Evolutionary conservation across 1,139 yeast species (phyloP), one percentile per base, ranked within the genome.

Genomic region (Candida sojae): DNA sequence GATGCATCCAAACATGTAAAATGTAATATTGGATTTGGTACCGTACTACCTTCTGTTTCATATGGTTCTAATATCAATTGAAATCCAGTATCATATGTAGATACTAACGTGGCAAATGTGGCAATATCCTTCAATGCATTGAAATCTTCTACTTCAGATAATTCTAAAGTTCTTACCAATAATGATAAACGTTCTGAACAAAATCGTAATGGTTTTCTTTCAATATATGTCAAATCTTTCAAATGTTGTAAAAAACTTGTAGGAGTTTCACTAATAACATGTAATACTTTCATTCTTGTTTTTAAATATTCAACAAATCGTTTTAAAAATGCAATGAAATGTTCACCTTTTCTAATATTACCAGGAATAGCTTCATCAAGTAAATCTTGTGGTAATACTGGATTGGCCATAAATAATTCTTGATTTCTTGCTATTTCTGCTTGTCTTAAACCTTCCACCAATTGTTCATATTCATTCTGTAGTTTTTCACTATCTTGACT

Each of bases 1-100:
- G 97, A 91, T 0, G 99, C 99, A 70, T 93, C 99, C 45, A 95
- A 74, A 71, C 99, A 93, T 0, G 97, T 86, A 62, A 93, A 91
- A 62, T 95, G 86, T 59, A 95, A 70, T n/a, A 93, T 88, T 1
- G 99, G 99, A 63, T 93, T 95, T 0, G 99, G 99, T 13, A 95
- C 99, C 0, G 97, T 92, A 1, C 98, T 92, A 51, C 93, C 95
- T 61, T 93, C 99, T 0, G 97, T 86, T 64, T 93, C 99, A 69
- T 84, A 93, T 0, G 99, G 99, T 61, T 93, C 99, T 48, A 95
- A 74, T 54, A 93, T 93, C 51, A 93, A 75, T 57, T 89, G 85
- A 64, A 93, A 93, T 0, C 99, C 99, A 35, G 84, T 80, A 57
- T 93, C 99, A 66, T 95, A 93, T 0, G 99, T 95, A 0, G 98